These are phyloP conservation scores for Trypanosoma mega DNA, from an alignment of 208 protist genomes.

Conservation along the genomic window DNA sequence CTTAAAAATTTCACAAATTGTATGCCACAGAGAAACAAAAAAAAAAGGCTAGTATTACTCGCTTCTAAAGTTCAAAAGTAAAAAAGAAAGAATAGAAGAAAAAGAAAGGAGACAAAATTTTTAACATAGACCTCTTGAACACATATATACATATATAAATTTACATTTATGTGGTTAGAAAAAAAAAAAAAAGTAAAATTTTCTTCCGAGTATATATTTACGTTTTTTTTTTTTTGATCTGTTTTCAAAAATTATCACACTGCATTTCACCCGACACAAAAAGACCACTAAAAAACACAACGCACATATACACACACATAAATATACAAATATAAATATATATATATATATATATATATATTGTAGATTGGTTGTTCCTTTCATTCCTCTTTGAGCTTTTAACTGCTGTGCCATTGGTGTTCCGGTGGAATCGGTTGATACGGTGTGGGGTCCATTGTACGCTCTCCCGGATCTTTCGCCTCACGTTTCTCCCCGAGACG, in stretches of 20 bases:
- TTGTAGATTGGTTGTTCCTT: not conserved
- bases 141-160: not conserved
- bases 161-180: not conserved
- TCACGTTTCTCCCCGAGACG: conserved; percentile 61
- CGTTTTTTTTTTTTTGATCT: too few species aligned
- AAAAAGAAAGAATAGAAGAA: conserved; percentile 1
- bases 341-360: conserved; percentile 5
- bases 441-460: conserved; percentile 52
- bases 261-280: too few species aligned
- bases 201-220: too few species aligned
- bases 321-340: conserved; percentile 10
- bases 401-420: conserved; percentile 33
- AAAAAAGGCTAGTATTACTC: too few species aligned
- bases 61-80: too few species aligned
- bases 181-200: not conserved
- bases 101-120: not conserved
- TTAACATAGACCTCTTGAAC: not conserved
- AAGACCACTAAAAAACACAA: not conserved
- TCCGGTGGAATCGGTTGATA: conserved; percentile 14
- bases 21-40: too few species aligned
- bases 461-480: conserved; percentile 41
- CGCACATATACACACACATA: conserved; percentile 7
- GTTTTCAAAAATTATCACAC: too few species aligned
- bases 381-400: not conserved
- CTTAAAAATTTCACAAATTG: too few species aligned